A percentile compares a stretch with the other conserved stretches of the same genome.
Conservation (phyloP, 805 yeast genomes). For the Candida krabiensis region DNA sequence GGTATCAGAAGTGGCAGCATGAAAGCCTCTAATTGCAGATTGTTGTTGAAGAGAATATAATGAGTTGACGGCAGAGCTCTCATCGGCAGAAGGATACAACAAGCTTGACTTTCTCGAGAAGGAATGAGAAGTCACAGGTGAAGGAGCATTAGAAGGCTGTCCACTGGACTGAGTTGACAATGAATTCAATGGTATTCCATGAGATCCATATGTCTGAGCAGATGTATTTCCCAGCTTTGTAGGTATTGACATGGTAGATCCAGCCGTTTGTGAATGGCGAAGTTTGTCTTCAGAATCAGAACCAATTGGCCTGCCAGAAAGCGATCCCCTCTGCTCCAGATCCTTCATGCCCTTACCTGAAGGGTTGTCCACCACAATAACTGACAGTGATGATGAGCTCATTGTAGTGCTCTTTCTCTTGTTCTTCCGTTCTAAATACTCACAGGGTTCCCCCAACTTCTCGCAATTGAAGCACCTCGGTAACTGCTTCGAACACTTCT, state of each 20-base stretch:
- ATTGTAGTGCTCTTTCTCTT: conserved; percentile 19
- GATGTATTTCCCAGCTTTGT: neutral
- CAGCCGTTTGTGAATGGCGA: neutral
- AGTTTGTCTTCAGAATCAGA: neutral
- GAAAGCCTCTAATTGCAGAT: conserved; percentile 4
- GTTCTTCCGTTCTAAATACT: conserved; percentile 40
- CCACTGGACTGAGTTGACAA: neutral
- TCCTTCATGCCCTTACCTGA: neutral
- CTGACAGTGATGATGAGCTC: neutral
- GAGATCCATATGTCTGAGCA: neutral
- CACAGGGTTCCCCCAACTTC: conserved; percentile 39
- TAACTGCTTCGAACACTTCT: conserved; percentile 45
- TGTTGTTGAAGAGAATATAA: conserved; percentile 17
- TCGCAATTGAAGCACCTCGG: conserved; percentile 46
- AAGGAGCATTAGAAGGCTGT: neutral
- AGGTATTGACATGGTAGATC: neutral
- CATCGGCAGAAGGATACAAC: conserved; percentile 11
- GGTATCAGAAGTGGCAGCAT: neutral
- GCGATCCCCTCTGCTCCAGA: conserved; percentile 2
- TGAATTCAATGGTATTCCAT: neutral
- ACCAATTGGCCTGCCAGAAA: too few relatives aligned
- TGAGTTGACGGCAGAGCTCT: conserved; percentile 14
- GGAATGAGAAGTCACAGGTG: conserved; percentile 2
- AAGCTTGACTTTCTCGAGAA: neutral
- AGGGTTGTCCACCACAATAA: neutral